A percentile compares a stretch with the other conserved stretches of the same genome.
Conservation (phyloP, 305 asterid genomes). For the Lippia alba region DNA sequence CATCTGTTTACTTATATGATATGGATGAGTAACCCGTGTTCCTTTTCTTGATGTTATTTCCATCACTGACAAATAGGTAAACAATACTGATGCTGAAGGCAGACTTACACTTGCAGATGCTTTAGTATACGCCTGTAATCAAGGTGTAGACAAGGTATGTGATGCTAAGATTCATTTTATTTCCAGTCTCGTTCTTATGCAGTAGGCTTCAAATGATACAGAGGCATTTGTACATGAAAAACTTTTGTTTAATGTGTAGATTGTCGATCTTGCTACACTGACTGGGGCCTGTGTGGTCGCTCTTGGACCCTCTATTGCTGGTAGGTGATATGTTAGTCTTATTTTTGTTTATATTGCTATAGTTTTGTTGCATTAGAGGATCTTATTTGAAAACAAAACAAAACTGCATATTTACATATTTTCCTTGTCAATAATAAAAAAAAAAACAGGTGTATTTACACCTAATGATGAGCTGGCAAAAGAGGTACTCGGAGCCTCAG, state of each 20-base stretch:
- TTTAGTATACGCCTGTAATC: slow-evolving; percentile 71
- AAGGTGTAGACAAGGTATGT: slow-evolving; percentile 72
- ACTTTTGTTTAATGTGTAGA: slow-evolving; percentile 47
- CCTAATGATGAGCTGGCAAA: slow-evolving; percentile 87
- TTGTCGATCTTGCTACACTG: slow-evolving; percentile 80
- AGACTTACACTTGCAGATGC: slow-evolving; percentile 81
- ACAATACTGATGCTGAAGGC: slow-evolving; percentile 83
- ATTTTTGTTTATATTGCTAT: slow-evolving; percentile 1
- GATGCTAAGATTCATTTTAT: too few relatives aligned
- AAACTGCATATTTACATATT: neutral
- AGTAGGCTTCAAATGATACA: slow-evolving; percentile 1
- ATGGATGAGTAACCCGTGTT: neutral
- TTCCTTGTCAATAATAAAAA: neutral
- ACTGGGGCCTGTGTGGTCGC: slow-evolving; percentile 86
- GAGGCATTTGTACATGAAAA: neutral
- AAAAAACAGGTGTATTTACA: slow-evolving; percentile 73
- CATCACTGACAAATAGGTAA: slow-evolving; percentile 45
- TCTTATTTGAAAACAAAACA: slow-evolving; percentile 15
- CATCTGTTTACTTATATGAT: neutral
- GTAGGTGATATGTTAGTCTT: slow-evolving; percentile 37
- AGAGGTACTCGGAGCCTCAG: slow-evolving; percentile 80
- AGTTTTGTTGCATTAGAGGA: neutral
- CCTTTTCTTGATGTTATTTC: slow-evolving; percentile 4
- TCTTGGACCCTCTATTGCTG: slow-evolving; percentile 90
- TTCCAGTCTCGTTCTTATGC: neutral